Evolutionary conservation across 805 yeast genomes (phyloP).

Genomic region (Candida tibetensis): DNA sequence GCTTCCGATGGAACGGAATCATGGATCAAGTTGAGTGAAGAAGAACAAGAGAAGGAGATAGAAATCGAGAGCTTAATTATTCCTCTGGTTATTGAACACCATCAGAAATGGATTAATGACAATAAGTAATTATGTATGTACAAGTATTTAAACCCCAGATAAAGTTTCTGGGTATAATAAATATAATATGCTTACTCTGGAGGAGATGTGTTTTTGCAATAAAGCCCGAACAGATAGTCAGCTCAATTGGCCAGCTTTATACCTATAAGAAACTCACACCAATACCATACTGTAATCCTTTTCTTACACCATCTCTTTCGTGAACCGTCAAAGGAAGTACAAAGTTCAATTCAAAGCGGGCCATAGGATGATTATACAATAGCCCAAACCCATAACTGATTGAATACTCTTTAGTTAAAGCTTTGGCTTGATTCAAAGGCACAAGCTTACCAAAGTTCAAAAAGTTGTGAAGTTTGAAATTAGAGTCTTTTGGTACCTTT

Average conservation of each 20-base stretch:
- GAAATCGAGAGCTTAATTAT: slow-evolving; percentile 81
- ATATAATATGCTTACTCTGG: too few species aligned
- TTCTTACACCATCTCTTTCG: slow-evolving; percentile 45
- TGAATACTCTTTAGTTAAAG: slow-evolving; percentile 23
- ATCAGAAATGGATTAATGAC: slow-evolving; percentile 55
- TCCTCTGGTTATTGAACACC: slow-evolving; percentile 69
- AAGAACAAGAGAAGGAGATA: slow-evolving; percentile 36
- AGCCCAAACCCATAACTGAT: slow-evolving; percentile 48
- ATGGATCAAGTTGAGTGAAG: slow-evolving; percentile 53
- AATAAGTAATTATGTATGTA: slow-evolving; percentile 1
- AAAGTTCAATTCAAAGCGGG: slow-evolving; percentile 56
- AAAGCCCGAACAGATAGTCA: too few species aligned
- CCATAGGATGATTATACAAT: slow-evolving; percentile 54
- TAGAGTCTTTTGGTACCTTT: slow-evolving; percentile 36
- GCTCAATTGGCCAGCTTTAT: not conserved
- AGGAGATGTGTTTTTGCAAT: too few species aligned
- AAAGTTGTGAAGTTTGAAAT: slow-evolving; percentile 49
- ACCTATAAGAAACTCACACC: slow-evolving; percentile 54
- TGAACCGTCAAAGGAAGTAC: slow-evolving; percentile 47
- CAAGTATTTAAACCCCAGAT: too few species aligned
- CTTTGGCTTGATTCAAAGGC: slow-evolving; percentile 4
- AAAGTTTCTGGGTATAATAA: too few species aligned
- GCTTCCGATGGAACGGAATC: slow-evolving; percentile 39
- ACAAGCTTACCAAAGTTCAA: slow-evolving; percentile 48
- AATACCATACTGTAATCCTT: slow-evolving; percentile 58